phyloP scores from a whole-genome alignment of 2,329 filamentous ascomycete species.

The Fusarium tupiense region DNA sequence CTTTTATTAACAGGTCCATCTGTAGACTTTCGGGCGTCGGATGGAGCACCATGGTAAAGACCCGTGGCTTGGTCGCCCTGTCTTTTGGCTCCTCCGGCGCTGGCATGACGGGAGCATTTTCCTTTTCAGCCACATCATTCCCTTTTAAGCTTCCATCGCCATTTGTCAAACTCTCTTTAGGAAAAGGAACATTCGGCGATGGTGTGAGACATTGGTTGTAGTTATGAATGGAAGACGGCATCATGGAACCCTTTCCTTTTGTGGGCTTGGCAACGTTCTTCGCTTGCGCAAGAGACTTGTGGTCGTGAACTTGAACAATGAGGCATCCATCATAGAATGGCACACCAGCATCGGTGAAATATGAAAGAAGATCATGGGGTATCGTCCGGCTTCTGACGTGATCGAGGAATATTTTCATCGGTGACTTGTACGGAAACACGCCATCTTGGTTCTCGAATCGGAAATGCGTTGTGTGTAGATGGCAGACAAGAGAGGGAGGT shows the following conservation, averaged over 20 bases:
- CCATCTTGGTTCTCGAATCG: constrained; percentile 94
- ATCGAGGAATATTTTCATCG: constrained; percentile 84
- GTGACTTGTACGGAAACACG: constrained; percentile 90
- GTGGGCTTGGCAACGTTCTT: constrained; percentile 65
- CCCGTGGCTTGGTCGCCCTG: constrained; percentile 60
- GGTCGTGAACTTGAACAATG: constrained; percentile 93
- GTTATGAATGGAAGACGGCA: constrained; percentile 89
- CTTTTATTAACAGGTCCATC: constrained; percentile 79
- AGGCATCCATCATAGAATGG: constrained; percentile 94
- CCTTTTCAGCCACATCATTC: constrained; percentile 51
- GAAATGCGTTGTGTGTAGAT: constrained; percentile 87
- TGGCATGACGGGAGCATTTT: constrained; percentile 64
- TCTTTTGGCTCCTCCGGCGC: constrained; percentile 57
- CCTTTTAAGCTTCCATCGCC: constrained; percentile 38
- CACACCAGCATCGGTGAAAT: constrained; percentile 76
- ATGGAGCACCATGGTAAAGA: constrained; percentile 84
- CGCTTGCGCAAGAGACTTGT: constrained; percentile 72
- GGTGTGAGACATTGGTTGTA: constrained; percentile 91
- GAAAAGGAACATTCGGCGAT: constrained; percentile 84
- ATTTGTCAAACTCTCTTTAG: constrained; percentile 62
- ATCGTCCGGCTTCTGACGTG: constrained; percentile 81
- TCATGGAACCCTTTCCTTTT: constrained; percentile 68
- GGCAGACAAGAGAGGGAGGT: constrained; percentile 85
- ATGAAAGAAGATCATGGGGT: constrained; percentile 87
- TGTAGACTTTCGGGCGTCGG: constrained; percentile 82